Evolutionary conservation across 192 early-diverging fungal species (phyloP), one percentile per base, ranked within the genome.

Genomic region (Podila horticola): DNA sequence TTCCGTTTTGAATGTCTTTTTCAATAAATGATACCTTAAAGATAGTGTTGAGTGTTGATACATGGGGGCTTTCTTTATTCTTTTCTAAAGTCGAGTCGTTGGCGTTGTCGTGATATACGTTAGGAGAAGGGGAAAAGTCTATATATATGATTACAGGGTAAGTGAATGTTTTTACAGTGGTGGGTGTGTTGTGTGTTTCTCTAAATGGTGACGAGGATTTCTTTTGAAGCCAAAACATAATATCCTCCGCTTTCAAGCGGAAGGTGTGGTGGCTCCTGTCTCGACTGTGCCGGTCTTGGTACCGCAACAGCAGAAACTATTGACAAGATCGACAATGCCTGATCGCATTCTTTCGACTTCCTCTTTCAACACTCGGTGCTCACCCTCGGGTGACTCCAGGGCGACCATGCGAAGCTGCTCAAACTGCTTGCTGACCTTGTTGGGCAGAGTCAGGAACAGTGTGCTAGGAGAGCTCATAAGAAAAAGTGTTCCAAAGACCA

Each of bases 401-500:
- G 77, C 77, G 2, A 41, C 67, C 26, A 5, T 24, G 19, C 77
- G 58, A 19, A 81, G 57, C 13, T 58, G 34, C 57, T 81, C 77
- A 33, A 92, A 82, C 69, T 66, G 41, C 22, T 72, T 79, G 28
- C 74, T 76, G 12, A 91, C 64, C n/a, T 84, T 75, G 22, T 71
- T 69, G 0, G 89, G 87, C 11, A 92, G 72, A 0, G 85, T 84
- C 30, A 83, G 72, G 72, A 88, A 91, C 24, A 91, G 15, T 48
- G 86, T 88, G 63, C 85, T 73, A 0, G 91, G 91, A 7, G 83
- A 84, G 22, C 88, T 86, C 51, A 92, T 85, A 8, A 92, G 36
- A 66, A 92, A 91, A 26, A 92, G 69, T 4, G 90, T 92, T 5
- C 87, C 89, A 72, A 92, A 89, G 15, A 81, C 77, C 67, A 81